These are phyloP conservation scores for Penicillium herquei DNA, from an alignment of 495 filamentous ascomycete genomes.

Conservation along the genomic window DNA sequence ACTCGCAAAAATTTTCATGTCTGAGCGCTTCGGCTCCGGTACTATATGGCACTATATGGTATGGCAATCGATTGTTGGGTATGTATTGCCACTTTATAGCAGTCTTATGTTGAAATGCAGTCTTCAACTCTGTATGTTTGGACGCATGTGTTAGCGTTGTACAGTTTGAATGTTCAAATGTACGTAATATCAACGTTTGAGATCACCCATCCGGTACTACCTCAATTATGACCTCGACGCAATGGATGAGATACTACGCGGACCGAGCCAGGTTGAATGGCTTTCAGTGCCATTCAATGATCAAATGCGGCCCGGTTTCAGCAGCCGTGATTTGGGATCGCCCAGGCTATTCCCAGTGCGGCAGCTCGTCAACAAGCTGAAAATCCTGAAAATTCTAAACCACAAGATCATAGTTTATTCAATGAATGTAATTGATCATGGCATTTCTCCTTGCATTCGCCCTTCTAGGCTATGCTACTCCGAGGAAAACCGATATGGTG, in stretches of 20 bases:
- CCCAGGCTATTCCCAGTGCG: not conserved
- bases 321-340: constrained; percentile 2
- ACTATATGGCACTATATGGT: not conserved
- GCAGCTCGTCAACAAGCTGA: not conserved
- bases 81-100: not conserved
- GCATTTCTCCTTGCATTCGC: not conserved
- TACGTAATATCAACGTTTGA: too few relatives aligned
- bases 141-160: not conserved
- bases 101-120: not conserved
- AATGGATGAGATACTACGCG: not conserved
- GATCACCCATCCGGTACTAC: too few relatives aligned
- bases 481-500: not conserved
- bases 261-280: not conserved
- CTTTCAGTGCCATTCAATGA: not conserved
- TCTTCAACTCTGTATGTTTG: too few relatives aligned
- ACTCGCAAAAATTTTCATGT: not conserved
- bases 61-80: not conserved
- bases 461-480: not conserved
- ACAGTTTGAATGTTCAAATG: too few relatives aligned
- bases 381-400: too few relatives aligned
- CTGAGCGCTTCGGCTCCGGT: not conserved
- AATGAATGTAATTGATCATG: not conserved
- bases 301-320: not conserved
- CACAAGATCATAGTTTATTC: not conserved
- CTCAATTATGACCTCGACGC: too few relatives aligned